Conservation (phyloP, 306 rosid species). For the Cucumis sativus region DNA sequence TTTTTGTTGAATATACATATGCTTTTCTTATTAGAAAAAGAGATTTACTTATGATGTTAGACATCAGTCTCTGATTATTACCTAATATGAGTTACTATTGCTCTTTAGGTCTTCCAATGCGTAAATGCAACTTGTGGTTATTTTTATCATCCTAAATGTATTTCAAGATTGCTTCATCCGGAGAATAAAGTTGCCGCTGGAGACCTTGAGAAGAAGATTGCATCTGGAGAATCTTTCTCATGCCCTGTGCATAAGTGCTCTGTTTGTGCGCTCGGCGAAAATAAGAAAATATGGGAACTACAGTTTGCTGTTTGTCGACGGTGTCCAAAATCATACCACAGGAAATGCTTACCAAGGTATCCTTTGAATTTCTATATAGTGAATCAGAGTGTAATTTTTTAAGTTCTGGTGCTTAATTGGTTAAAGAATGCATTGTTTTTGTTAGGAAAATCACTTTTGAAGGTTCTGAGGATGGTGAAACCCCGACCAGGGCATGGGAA, state of each 20-base stretch:
- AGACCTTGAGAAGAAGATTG: constrained; percentile 47
- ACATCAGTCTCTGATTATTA: neutral
- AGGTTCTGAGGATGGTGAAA: constrained; percentile 28
- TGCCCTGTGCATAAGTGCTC: constrained; percentile 80
- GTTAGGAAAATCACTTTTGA: constrained; percentile 51
- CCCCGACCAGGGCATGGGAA: constrained; percentile 66
- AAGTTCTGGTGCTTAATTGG: constrained; percentile 4
- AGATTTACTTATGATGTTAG: neutral
- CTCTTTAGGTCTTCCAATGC: constrained; percentile 65
- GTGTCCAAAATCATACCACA: constrained; percentile 80
- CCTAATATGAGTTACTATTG: constrained; percentile 16
- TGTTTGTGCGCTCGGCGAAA: constrained; percentile 65
- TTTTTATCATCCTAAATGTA: constrained; percentile 80
- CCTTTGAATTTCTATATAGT: constrained; percentile 1
- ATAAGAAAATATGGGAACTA: constrained; percentile 35
- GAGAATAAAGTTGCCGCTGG: constrained; percentile 31
- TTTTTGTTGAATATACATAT: no score
- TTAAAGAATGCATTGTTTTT: constrained; percentile 28
- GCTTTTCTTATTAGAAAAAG: no score
- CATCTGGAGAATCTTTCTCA: constrained; percentile 52
- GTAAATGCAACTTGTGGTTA: constrained; percentile 82
- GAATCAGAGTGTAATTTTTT: neutral
- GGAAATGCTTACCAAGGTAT: constrained; percentile 88
- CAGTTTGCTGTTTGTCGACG: constrained; percentile 95
- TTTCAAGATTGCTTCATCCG: constrained; percentile 38